Evolutionary conservation across 2,329 filamentous ascomycete genomes (phyloP).

Genomic region (Epichloe sp.): DNA sequence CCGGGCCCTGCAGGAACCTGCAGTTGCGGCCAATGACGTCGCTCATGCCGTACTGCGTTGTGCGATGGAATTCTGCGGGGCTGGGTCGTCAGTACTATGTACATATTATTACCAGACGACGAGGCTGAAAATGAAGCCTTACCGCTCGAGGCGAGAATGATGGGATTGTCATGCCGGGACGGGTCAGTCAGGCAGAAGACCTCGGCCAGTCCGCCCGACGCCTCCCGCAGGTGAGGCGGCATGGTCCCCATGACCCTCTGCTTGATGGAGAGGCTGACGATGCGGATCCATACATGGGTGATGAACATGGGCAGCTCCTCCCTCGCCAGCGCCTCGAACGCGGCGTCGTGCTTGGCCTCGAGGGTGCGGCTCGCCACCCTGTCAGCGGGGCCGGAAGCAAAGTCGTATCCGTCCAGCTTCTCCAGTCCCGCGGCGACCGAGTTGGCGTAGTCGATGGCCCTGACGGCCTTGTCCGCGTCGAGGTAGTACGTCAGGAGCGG

Average conservation of each 20-base stretch:
- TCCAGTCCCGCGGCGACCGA: conserved; percentile 49
- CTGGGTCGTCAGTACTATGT: background rate
- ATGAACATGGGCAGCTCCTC: conserved; percentile 63
- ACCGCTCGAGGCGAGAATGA: conserved; percentile 67
- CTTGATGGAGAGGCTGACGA: conserved; percentile 57
- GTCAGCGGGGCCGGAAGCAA: conserved; percentile 36
- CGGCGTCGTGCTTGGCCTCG: conserved; percentile 48
- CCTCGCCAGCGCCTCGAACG: conserved; percentile 49
- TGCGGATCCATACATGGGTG: conserved; percentile 53
- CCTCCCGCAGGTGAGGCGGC: conserved; percentile 47
- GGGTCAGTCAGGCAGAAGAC: conserved; percentile 69
- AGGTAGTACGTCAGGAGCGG: conserved; percentile 59
- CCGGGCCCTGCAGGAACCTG: conserved; percentile 63
- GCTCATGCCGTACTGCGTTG: conserved; percentile 60
- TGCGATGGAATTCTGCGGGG: conserved; percentile 54
- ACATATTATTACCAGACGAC: too few relatives aligned
- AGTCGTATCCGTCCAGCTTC: conserved; percentile 40
- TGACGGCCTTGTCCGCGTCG: conserved; percentile 56
- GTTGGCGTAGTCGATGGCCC: conserved; percentile 59
- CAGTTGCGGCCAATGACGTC: conserved; percentile 67
- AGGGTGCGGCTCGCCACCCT: conserved; percentile 45
- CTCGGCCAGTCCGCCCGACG: conserved; percentile 64
- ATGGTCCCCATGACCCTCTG: conserved; percentile 55
- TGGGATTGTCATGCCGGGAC: conserved; percentile 58
- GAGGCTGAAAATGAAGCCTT: conserved; percentile 2